phyloP scores from a whole-genome alignment of 345 rosid genomes.

The Diplotaxis tenuifolia region DNA sequence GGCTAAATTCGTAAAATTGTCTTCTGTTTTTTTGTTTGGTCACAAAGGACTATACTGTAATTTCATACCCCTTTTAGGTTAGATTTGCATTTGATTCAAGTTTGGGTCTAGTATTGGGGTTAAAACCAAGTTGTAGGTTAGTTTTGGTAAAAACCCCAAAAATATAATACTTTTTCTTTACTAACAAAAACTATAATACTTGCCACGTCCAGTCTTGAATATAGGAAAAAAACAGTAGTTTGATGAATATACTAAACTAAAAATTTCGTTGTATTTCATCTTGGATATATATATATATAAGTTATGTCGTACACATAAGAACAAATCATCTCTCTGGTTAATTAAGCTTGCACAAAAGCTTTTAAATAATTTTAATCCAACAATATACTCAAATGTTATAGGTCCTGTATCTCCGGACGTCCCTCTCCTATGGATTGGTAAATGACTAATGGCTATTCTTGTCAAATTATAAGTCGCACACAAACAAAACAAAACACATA shows the following conservation, averaged over 20 bases:
- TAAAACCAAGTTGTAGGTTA: too few species aligned
- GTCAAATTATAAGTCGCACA: slow-evolving; percentile 39
- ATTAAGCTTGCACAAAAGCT: background rate
- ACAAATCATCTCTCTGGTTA: background rate
- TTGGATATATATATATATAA: background rate
- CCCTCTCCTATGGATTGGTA: slow-evolving; percentile 35
- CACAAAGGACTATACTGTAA: too few species aligned
- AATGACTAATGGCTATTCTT: slow-evolving; percentile 31
- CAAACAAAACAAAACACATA: slow-evolving; percentile 21
- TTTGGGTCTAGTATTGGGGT: too few species aligned
- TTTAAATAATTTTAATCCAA: slow-evolving; percentile 23
- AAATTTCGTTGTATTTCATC: background rate
- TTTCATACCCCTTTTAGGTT: too few species aligned
- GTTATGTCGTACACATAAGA: background rate
- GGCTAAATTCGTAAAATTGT: too few species aligned
- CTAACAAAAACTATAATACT: too few species aligned
- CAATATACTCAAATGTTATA: slow-evolving; percentile 5
- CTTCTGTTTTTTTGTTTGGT: too few species aligned
- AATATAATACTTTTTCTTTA: too few species aligned
- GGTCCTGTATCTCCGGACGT: slow-evolving; percentile 35
- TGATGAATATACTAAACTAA: background rate
- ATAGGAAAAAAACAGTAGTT: background rate
- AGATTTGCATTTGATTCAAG: too few species aligned
- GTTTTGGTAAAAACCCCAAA: too few species aligned
- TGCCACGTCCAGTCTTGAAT: slow-evolving; percentile 7